Evolutionary conservation across 148 eudicot species (phyloP), one percentile per base, ranked within the genome.

Genomic region (Chenopodium formosanum): DNA sequence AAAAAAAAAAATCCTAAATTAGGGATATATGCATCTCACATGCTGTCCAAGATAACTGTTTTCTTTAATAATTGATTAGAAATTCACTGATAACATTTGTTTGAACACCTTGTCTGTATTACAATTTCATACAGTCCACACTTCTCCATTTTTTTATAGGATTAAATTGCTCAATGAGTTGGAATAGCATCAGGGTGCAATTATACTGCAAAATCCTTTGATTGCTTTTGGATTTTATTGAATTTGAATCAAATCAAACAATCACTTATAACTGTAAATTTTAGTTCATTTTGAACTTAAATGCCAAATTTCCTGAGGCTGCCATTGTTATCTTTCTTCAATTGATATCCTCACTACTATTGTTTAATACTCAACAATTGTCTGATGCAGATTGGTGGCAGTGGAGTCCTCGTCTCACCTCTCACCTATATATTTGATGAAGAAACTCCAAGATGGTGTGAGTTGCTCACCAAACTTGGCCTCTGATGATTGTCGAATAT

Each of bases 341-440:
- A 29, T 48, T 32, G 0, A 17, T 13, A 17, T 29, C 29, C 34
- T 20, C 10, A 11, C 0, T 25, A 17, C 52, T 23, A 9, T 44
- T 37, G 4, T 23, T 37, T 23, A 81, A 81, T 11, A 70, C 53
- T 44, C 29, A 10, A 20, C 58, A 50, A 25, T 50, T 81, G 40
- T 63, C 66, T 78, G 9, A 69, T 88, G 86, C 91, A 95, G 98
- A 92, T 93, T 78, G 98, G 98, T 53, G 97, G 98, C 65, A 95
- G 98, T 66, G 98, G 98, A 74, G 98, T 95, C 63, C 86, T 95
- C 66, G 73, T 93, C 69, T 93, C 97, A 40, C 98, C 98, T 65
- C 80, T 95, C 79, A 92, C 98, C 80, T 95, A 95, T 86, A 95
- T 95, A 44, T 95, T 95, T 46, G 98, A 95, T 34, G 96, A 95